Conservation (phyloP, 345 rosid species). For the Euphorbia lathyris region DNA sequence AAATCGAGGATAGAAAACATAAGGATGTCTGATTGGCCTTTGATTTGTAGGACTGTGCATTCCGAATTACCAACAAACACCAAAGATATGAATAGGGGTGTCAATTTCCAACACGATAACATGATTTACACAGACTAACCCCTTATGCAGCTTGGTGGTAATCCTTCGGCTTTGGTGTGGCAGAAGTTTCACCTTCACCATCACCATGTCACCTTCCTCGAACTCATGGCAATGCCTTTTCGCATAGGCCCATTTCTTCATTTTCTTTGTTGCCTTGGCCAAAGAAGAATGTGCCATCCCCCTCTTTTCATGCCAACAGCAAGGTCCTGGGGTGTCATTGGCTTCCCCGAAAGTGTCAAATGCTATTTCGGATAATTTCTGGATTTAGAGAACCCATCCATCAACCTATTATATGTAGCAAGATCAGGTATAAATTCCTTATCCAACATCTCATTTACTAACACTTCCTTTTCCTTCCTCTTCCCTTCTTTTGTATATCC, state of each 20-base stretch:
- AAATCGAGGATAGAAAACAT: not conserved
- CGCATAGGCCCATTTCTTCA: no score
- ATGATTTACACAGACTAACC: no score
- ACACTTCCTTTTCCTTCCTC: constrained; percentile 54
- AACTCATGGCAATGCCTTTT: no score
- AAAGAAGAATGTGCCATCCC: no score
- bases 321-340: no score
- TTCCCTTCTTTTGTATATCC: constrained; percentile 57
- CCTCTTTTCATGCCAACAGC: no score
- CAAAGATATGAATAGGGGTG: not conserved
- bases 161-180: no score
- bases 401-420: constrained; percentile 61
- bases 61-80: constrained; percentile 5
- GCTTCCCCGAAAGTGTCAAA: not conserved
- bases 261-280: no score
- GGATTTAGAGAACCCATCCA: constrained; percentile 45
- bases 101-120: no score
- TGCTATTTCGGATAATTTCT: constrained; percentile 14
- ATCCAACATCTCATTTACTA: constrained; percentile 86
- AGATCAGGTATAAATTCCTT: constrained; percentile 68
- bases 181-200: no score
- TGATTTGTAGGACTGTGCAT: not conserved
- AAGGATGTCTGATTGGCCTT: not conserved
- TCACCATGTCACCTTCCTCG: no score
- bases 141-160: no score